A percentile compares a stretch with the other conserved stretches of the same genome.
These are phyloP conservation scores for Candida manassasensis DNA, from an alignment of 805 yeast species.

Conservation along the genomic window DNA sequence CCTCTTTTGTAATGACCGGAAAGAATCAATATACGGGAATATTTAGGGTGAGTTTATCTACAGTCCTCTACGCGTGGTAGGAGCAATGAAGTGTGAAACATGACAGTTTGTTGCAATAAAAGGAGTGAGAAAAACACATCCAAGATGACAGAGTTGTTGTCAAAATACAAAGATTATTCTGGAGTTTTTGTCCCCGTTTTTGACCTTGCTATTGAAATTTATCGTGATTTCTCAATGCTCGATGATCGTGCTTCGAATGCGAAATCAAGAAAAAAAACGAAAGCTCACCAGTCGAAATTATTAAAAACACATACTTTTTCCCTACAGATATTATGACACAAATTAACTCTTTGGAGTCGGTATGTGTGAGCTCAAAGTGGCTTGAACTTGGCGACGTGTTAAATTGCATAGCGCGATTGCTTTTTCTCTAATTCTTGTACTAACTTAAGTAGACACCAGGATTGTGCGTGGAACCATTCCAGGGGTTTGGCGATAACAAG, in stretches of 20 bases:
- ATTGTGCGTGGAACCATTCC: conserved; percentile 9
- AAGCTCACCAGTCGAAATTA: too few relatives aligned
- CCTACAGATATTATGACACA: conserved; percentile 1
- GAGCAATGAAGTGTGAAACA: too few relatives aligned
- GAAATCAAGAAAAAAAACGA: background rate
- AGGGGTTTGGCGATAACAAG: conserved; percentile 9
- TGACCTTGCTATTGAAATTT: background rate
- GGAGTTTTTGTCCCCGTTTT: background rate
- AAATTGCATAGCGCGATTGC: conserved; percentile 1
- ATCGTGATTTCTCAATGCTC: background rate
- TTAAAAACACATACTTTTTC: background rate
- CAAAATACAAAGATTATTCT: background rate
- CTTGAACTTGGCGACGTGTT: background rate
- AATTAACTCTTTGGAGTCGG: conserved; percentile 5
- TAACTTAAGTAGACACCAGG: conserved; percentile 10
- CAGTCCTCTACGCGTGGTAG: background rate
- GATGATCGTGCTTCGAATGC: background rate
- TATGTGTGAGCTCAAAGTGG: background rate
- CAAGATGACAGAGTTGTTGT: background rate
- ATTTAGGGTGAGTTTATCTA: background rate
- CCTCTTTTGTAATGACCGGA: background rate
- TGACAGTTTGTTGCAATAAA: background rate
- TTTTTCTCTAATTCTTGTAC: background rate
- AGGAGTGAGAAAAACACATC: background rate
- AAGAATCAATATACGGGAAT: background rate